Conservation (phyloP, 257 asterid genomes). For the Plantago major region DNA sequence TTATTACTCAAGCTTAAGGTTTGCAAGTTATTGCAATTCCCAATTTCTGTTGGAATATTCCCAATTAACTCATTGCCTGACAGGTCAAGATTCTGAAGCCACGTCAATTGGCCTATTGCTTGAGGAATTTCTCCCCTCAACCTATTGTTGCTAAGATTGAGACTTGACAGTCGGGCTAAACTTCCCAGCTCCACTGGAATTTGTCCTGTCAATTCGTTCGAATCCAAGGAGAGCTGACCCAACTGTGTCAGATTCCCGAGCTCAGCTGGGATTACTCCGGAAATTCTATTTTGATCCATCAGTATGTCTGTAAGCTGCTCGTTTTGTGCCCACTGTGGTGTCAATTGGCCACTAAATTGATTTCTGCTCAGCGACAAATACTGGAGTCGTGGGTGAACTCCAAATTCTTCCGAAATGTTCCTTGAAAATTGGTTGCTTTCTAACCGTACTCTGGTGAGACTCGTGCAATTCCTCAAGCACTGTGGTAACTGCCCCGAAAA, state of each 20-base stretch:
- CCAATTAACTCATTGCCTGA: conserved; percentile 53
- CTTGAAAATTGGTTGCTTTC: conserved; percentile 64
- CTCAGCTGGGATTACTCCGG: conserved; percentile 66
- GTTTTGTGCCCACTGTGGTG: conserved; percentile 66
- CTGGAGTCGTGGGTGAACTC: conserved; percentile 49
- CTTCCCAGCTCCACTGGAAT: conserved; percentile 48
- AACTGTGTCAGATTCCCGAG: conserved; percentile 55
- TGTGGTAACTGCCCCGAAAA: conserved; percentile 62
- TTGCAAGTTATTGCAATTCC: conserved; percentile 33
- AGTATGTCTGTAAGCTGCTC: too few species aligned
- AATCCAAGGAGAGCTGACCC: conserved; percentile 43
- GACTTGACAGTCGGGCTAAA: conserved; percentile 30
- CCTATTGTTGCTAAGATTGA: conserved; percentile 54
- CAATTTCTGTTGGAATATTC: conserved; percentile 43
- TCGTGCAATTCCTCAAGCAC: conserved; percentile 66
- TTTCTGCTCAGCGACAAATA: conserved; percentile 49
- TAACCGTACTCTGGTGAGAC: conserved; percentile 42
- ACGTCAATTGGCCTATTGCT: conserved; percentile 30
- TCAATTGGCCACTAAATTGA: conserved; percentile 50
- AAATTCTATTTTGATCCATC: conserved; percentile 43
- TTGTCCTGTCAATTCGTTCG: conserved; percentile 58
- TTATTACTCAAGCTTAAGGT: conserved; percentile 53
- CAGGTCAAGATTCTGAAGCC: conserved; percentile 52
- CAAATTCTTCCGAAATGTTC: conserved; percentile 59
- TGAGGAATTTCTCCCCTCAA: conserved; percentile 59